Base-by-base conservation (phyloP, 2,329 filamentous ascomycete species). In the Pyrenophora seminiperda region DNA sequence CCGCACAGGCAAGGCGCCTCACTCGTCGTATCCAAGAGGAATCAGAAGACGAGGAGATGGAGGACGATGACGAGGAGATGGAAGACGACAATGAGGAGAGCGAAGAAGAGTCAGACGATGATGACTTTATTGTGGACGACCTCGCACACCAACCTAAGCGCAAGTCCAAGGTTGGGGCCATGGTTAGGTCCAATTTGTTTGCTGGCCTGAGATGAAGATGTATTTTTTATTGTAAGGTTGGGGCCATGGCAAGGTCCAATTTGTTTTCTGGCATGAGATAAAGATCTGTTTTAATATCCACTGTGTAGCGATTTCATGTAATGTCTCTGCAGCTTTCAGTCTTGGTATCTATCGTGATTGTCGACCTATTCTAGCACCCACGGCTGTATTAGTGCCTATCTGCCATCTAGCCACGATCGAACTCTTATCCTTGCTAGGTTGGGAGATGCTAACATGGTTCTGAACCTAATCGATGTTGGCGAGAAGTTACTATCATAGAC, bases 51-150 rank as follows among this genome's bases (percentile, higher is more conserved):
- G 18, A 15, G n/a, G n/a, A n/a, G n/a, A n/a, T n/a, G n/a, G n/a
- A n/a, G n/a, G n/a, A n/a, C 7, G 18, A 41, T 2, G 29, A 41
- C 7, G 15, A 29, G 10, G 10, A 15, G 4, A 32, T 19, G 19
- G 14, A 41, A 29, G 20, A 40, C 27, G 15, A 2, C 10, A 15
- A 33, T 29, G 27, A 38, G 3, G 33, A 15, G 14, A 10, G n/a
- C 10, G 34, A 22, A 9, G 36, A 27, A 7, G 29, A 41, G 5
- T 10, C 30, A 2, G 29, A 34, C 2, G 31, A 41, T 13, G 33
- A 30, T 9, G 29, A 39, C 10, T 45, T 45, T 13, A n/a, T 45
- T 10, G 41, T 40, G 4, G 29, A 50, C 2, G 47, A 45, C 10
- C 15, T 29, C 9, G 19, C 14, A 13, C 22, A 24, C 6, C 30